phyloP scores from a whole-genome alignment of 1,284 basidiomycete genomes.

The Limonomyces culmigenus region DNA sequence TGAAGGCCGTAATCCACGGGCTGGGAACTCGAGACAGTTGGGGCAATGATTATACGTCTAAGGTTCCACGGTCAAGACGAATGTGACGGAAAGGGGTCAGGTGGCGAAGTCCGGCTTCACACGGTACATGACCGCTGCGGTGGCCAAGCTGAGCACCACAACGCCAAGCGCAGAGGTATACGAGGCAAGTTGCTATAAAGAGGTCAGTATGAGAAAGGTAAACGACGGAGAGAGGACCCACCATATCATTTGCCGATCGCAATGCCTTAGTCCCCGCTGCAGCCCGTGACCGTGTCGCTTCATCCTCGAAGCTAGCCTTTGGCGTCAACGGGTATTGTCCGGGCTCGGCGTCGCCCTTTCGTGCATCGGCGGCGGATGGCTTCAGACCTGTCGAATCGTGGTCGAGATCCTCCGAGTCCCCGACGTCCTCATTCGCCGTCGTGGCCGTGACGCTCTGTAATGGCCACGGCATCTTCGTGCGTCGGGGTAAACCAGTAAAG shows the following conservation, averaged over 20 bases:
- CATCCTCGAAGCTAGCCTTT: background rate
- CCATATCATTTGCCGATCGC: background rate
- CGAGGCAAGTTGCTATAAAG: conserved; percentile 7
- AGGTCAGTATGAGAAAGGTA: background rate
- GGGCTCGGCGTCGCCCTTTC: background rate
- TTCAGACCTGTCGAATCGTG: background rate
- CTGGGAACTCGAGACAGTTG: too few relatives aligned
- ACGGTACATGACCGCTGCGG: conserved; percentile 52
- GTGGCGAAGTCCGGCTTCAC: conserved; percentile 34
- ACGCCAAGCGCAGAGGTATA: conserved; percentile 35
- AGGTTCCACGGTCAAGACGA: too few relatives aligned
- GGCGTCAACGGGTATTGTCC: background rate
- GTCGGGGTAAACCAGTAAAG: background rate
- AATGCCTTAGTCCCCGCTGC: background rate
- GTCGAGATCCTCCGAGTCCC: background rate
- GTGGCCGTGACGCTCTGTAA: too few relatives aligned
- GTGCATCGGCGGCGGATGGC: background rate
- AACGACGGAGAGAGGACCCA: background rate
- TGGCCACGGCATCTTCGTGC: background rate
- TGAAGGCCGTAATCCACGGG: too few relatives aligned
- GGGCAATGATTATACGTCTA: too few relatives aligned
- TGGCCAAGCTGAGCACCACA: conserved; percentile 38
- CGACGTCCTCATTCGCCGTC: too few relatives aligned
- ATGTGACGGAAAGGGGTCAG: too few relatives aligned
- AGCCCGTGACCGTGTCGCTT: background rate